Conservation (phyloP, 257 asterid genomes). For the Salvia rosmarinus region DNA sequence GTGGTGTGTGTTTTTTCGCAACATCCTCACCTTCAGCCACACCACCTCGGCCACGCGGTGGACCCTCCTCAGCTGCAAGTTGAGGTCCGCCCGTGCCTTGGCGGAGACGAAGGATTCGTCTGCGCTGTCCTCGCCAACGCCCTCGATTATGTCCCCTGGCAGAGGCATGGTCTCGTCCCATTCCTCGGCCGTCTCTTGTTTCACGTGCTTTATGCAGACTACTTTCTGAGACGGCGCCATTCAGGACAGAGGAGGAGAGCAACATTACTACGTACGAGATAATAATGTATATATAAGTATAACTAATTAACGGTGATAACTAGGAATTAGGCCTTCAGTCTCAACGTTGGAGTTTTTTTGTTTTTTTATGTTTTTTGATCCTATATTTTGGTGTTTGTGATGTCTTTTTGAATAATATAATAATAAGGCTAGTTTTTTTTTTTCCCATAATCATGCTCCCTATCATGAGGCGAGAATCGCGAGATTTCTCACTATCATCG, state of each 20-base stretch:
- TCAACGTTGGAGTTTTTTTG: constrained; percentile 22
- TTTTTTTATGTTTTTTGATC: constrained; percentile 19
- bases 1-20: too few species aligned
- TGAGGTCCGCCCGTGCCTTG: constrained; percentile 46
- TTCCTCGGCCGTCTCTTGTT: constrained; percentile 46
- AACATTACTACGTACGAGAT: background rate
- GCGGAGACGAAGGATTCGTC: constrained; percentile 42
- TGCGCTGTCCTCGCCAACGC: constrained; percentile 38
- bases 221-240: constrained; percentile 41
- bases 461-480: too few species aligned
- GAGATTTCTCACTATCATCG: too few species aligned
- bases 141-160: constrained; percentile 63
- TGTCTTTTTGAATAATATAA: too few species aligned
- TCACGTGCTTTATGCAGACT: constrained; percentile 52
- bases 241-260: background rate
- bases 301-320: constrained; percentile 26
- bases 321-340: constrained; percentile 40
- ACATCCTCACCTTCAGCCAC: constrained; percentile 62
- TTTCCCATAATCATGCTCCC: too few species aligned
- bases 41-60: constrained; percentile 36
- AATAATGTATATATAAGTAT: background rate
- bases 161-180: constrained; percentile 59
- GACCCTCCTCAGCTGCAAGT: constrained; percentile 38
- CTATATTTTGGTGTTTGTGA: constrained; percentile 39
- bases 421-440: too few species aligned